Percentiles rank a stretch among this genome's conserved stretches.
These are phyloP conservation scores for Termitomyces titanicus DNA, from an alignment of 768 basidiomycete species.

Conservation along the genomic window DNA sequence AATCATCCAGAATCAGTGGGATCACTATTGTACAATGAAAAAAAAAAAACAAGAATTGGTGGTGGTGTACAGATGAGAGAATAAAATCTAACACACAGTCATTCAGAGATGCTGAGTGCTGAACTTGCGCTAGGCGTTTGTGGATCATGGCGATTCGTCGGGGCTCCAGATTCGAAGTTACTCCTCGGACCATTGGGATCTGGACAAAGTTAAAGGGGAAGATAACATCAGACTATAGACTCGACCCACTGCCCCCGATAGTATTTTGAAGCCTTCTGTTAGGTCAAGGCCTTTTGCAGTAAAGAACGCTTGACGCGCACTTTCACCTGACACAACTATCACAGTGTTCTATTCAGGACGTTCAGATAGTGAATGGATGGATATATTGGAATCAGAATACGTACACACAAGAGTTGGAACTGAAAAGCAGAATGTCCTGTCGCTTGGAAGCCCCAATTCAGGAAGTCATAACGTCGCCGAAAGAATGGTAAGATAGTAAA, in stretches of 20 bases:
- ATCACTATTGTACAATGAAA: conserved; percentile 45
- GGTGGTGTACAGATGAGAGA: conserved; percentile 11
- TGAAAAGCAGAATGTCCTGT: conserved; percentile 66
- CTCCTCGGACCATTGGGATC: conserved; percentile 75
- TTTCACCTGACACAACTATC: conserved; percentile 73
- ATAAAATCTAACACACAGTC: conserved; percentile 43
- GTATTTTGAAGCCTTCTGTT: conserved; percentile 74
- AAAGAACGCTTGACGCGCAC: conserved; percentile 66
- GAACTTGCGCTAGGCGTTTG: conserved; percentile 63
- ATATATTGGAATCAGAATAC: conserved; percentile 28
- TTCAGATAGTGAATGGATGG: neutral
- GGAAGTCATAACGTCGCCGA: conserved; percentile 64
- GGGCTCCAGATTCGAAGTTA: conserved; percentile 67
- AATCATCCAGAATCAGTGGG: conserved; percentile 61
- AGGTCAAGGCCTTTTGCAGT: conserved; percentile 68
- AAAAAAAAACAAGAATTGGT: neutral
- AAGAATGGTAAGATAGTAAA: conserved; percentile 67
- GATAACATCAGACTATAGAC: conserved; percentile 13
- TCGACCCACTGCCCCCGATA: conserved; percentile 69
- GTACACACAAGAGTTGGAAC: conserved; percentile 64
- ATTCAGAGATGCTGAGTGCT: conserved; percentile 57
- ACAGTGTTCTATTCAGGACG: conserved; percentile 55
- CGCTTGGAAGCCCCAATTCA: conserved; percentile 67
- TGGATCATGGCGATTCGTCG: conserved; percentile 63
- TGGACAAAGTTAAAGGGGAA: conserved; percentile 24